Conservation (phyloP, 495 filamentous ascomycete genomes). For the Neurospora sp. region DNA sequence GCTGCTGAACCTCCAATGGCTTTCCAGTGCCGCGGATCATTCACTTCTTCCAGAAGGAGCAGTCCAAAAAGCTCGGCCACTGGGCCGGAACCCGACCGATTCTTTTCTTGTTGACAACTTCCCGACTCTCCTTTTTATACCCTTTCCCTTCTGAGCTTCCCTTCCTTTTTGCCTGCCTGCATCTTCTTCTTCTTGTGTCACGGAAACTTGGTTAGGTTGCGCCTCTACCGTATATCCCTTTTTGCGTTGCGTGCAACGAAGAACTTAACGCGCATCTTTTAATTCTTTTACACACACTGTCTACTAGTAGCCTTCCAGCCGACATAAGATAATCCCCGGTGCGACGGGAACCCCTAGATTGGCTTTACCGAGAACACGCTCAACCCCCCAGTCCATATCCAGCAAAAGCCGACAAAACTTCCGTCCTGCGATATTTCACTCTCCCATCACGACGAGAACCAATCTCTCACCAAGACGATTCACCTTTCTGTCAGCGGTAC, state of each 20-base stretch:
- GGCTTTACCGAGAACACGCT: neutral
- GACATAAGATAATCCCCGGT: neutral
- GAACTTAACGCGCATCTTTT: neutral
- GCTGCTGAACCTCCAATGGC: neutral
- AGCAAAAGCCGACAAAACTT: neutral
- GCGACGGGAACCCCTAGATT: neutral
- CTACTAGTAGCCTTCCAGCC: neutral
- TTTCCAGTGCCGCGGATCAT: neutral
- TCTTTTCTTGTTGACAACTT: neutral
- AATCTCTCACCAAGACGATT: neutral
- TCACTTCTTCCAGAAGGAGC: slow-evolving; percentile 11
- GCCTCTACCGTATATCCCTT: neutral
- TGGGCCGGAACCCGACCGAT: neutral
- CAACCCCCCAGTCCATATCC: neutral
- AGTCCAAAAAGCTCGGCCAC: slow-evolving; percentile 4
- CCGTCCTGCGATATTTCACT: neutral
- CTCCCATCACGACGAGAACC: neutral
- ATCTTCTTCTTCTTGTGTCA: neutral
- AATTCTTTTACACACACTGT: neutral
- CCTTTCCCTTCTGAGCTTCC: neutral
- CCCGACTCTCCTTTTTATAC: slow-evolving; percentile 1
- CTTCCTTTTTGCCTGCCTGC: neutral
- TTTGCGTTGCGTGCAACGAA: neutral
- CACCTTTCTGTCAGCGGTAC: neutral
- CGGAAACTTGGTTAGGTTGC: neutral